Percentiles rank a stretch among this genome's conserved stretches.
Conservation (phyloP, 768 basidiomycete genomes). For the Polyporus arcularius region DNA sequence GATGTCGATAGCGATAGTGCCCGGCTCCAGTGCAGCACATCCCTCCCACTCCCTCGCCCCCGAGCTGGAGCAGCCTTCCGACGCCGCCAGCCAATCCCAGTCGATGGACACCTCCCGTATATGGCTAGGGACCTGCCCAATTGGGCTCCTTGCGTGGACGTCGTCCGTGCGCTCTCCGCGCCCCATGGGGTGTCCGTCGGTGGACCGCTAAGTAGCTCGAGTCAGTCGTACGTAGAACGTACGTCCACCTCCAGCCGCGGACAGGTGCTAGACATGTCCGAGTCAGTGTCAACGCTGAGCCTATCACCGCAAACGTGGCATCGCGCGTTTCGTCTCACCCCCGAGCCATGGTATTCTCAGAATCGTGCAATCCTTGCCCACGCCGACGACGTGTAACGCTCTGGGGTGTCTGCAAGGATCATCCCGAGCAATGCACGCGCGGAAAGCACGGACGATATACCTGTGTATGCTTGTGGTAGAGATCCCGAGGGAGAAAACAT, state of each 20-base stretch:
- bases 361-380: neutral
- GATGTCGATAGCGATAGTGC: conserved; percentile 16
- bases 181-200: no score
- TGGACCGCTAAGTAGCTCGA: no score
- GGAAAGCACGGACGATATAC: neutral
- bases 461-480: neutral
- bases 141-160: neutral
- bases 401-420: neutral
- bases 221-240: neutral
- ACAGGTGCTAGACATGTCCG: neutral
- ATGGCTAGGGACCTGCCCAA: neutral
- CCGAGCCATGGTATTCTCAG: neutral
- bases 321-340: neutral
- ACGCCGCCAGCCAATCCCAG: no score
- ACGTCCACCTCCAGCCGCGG: neutral
- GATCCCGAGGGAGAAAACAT: neutral
- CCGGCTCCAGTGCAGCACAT: neutral
- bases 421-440: neutral
- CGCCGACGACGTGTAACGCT: neutral
- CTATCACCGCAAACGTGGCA: neutral
- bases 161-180: no score
- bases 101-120: neutral
- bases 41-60: neutral
- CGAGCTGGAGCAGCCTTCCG: neutral
- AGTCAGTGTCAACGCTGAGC: neutral